Evolutionary conservation across 202 grass and related monocot genomes (phyloP).

Genomic region (Hordeum pubiflorum): DNA sequence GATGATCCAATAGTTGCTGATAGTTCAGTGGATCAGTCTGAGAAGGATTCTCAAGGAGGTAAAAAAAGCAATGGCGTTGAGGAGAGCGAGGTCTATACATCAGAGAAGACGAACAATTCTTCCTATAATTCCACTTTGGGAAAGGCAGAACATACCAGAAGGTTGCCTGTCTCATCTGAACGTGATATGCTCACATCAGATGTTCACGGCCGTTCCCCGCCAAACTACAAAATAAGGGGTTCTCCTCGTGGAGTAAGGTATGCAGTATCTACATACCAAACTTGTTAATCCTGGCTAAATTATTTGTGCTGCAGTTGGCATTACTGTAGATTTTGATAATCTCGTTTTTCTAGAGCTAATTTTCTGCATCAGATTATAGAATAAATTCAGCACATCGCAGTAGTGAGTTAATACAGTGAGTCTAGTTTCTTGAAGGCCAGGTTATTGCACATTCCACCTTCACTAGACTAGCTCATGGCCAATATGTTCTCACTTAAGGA

Average conservation of each 20-base stretch:
- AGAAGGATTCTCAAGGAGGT: constrained; percentile 58
- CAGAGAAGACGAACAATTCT: constrained; percentile 43
- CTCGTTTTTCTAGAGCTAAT: neutral
- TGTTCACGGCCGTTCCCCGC: constrained; percentile 24
- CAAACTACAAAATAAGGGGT: constrained; percentile 48
- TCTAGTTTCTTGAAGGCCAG: neutral
- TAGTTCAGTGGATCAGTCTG: constrained; percentile 42
- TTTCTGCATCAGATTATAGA: neutral
- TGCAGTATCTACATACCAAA: constrained; percentile 7
- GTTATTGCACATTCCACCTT: neutral
- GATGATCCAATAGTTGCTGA: constrained; percentile 47
- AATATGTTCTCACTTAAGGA: neutral
- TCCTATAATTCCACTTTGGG: constrained; percentile 21
- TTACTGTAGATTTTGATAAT: neutral
- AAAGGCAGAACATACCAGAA: constrained; percentile 38
- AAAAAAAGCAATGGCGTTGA: constrained; percentile 34
- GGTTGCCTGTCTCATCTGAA: constrained; percentile 35
- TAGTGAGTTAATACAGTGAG: neutral
- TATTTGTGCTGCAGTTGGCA: neutral
- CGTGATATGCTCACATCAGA: constrained; percentile 32
- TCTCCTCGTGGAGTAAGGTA: constrained; percentile 74
- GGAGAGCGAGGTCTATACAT: constrained; percentile 25
- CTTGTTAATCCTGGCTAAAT: neutral
- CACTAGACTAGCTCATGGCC: neutral
- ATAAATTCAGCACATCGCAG: neutral